Evolutionary conservation across 2,329 filamentous ascomycete species (phyloP), one percentile per base, ranked within the genome.

Genomic region (Stemphylium vesicarium): DNA sequence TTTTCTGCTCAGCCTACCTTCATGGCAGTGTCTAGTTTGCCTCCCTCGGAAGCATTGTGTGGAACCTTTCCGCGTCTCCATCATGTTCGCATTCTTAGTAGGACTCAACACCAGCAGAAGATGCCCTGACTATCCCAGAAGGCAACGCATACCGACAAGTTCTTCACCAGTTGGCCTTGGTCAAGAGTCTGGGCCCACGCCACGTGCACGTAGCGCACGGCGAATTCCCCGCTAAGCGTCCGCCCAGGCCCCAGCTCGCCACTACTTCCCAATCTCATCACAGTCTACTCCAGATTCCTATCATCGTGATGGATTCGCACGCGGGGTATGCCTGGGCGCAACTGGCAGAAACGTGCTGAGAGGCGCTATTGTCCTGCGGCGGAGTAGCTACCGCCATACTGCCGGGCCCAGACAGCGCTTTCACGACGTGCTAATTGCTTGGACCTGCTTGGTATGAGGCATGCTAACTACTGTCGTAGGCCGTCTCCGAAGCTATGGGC

Each of bases 141-240:
- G 48, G 47, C 47, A 55, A 13, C 40, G 42, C 15, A 24, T 16
- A 33, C 39, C 52, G 49, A 52, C 41, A 56, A 45, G 24, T 47
- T 29, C 10, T 18, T 22, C 29, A 41, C 35, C 33, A 39, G 13
- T 11, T 39, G n/a, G 5, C n/a, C 26, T 38, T 15, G 13, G 15
- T 46, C 11, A 41, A 53, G 40, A 45, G 39, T 62, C 59, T 57
- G 38, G 56, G 49, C 56, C 37, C 16, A 49, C 42, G 59, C 56
- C 56, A 52, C 40, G 46, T 54, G 46, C 49, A 8, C 6, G 37
- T 52, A 56, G 56, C 47, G 56, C 15, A 46, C 26, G 29, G 13
- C 42, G 33, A 41, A 49, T 35, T 26, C 22, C 22, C 20, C 43
- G 35, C 53, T 54, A 62, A 50, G 36, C n/a, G 11, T 41, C 15